Evolutionary conservation across 768 basidiomycete species (phyloP).

Genomic region (Leucocoprinus sp.): DNA sequence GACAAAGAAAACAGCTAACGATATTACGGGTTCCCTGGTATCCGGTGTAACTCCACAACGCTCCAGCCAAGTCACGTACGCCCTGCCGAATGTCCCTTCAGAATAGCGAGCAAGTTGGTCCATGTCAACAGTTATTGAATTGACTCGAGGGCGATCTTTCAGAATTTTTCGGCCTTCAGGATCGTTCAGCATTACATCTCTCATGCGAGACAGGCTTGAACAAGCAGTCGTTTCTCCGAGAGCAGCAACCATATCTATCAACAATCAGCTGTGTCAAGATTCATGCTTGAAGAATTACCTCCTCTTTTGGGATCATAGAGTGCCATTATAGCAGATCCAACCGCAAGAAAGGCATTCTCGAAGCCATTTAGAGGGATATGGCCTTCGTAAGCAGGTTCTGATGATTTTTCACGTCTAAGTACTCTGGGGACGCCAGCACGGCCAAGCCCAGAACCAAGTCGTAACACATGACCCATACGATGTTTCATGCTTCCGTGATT

Average conservation of each 20-base stretch:
- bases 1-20: background rate
- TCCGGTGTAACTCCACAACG: slow-evolving; percentile 88
- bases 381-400: slow-evolving; percentile 57
- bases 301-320: slow-evolving; percentile 75
- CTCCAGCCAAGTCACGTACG: slow-evolving; percentile 87
- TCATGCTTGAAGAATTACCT: slow-evolving; percentile 43
- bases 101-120: slow-evolving; percentile 53
- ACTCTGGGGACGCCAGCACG: slow-evolving; percentile 12
- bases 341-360: slow-evolving; percentile 79
- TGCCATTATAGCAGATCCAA: slow-evolving; percentile 79
- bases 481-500: no score
- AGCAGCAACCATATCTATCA: slow-evolving; percentile 87
- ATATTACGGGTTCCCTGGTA: slow-evolving; percentile 73
- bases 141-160: slow-evolving; percentile 76
- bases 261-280: slow-evolving; percentile 3
- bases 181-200: slow-evolving; percentile 69
- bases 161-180: slow-evolving; percentile 81
- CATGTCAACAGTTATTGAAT: slow-evolving; percentile 69
- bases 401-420: slow-evolving; percentile 12
- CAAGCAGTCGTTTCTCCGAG: slow-evolving; percentile 91
- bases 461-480: no score
- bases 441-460: background rate
- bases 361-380: slow-evolving; percentile 77
- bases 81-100: slow-evolving; percentile 76
- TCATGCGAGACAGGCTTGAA: slow-evolving; percentile 62